Evolutionary conservation across 192 early-diverging fungal genomes (phyloP).

Genomic region (Chytriomyces confervae): DNA sequence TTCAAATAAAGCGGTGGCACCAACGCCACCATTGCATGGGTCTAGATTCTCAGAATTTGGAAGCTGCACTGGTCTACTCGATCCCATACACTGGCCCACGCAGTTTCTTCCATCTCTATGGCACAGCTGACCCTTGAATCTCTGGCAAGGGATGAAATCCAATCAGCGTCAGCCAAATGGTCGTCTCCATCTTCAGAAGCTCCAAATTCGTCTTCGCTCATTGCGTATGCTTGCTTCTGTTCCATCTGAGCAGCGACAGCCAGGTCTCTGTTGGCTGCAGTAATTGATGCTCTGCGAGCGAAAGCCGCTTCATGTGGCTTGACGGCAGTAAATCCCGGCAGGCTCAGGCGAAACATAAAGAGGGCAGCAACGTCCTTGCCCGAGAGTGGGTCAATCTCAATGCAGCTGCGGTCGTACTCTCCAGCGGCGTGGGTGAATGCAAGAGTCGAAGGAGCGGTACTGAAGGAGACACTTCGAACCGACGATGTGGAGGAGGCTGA

Average conservation of each 20-base stretch:
- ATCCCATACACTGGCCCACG: not conserved
- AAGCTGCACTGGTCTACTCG: constrained; percentile 18
- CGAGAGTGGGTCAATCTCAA: constrained; percentile 13
- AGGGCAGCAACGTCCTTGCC: constrained; percentile 19
- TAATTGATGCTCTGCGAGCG: not conserved
- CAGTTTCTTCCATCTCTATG: not conserved
- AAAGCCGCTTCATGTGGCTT: not conserved
- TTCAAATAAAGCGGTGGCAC: too few relatives aligned
- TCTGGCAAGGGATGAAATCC: constrained; percentile 4
- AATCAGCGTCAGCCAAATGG: not conserved
- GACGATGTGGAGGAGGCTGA: not conserved
- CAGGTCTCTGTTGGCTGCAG: not conserved
- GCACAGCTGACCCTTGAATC: not conserved
- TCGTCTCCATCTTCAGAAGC: not conserved
- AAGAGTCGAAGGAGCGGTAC: not conserved
- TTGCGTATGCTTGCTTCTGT: not conserved
- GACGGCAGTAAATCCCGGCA: not conserved
- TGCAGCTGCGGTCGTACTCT: constrained; percentile 20
- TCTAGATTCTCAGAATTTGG: not conserved
- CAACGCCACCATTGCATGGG: too few relatives aligned
- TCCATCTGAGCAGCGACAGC: not conserved
- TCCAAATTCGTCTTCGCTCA: not conserved
- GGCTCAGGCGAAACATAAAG: constrained; percentile 22
- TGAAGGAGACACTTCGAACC: not conserved
- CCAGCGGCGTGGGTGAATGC: not conserved